Conservation (phyloP, 2,329 filamentous ascomycete genomes). For the Scopulariopsis brevicaulis region DNA sequence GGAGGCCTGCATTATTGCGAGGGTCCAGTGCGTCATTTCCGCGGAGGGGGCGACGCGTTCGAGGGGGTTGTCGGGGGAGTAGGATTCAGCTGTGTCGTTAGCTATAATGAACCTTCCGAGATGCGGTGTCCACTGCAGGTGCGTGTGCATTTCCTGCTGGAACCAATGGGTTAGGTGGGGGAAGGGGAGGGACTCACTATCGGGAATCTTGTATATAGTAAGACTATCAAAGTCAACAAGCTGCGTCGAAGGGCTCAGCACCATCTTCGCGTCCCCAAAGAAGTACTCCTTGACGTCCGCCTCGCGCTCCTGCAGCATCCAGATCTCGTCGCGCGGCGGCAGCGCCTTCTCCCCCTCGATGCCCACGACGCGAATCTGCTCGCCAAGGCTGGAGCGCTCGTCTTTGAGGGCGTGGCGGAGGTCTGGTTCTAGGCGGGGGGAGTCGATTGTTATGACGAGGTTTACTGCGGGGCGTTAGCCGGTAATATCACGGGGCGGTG, state of each 20-base stretch:
- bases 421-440: conserved; percentile 63
- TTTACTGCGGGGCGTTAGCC: conserved; percentile 43
- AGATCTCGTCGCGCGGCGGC: conserved; percentile 61
- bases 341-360: conserved; percentile 81
- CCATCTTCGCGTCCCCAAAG: conserved; percentile 69
- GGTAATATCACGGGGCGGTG: not conserved
- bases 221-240: conserved; percentile 68
- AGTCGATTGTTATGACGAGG: conserved; percentile 71
- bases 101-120: not conserved
- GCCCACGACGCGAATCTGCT: conserved; percentile 63
- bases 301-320: conserved; percentile 64
- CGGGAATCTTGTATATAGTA: conserved; percentile 58
- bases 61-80: conserved; percentile 23
- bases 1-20: conserved; percentile 75
- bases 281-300: conserved; percentile 85
- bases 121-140: too few relatives aligned
- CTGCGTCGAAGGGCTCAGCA: conserved; percentile 79
- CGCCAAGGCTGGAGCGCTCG: conserved; percentile 44
- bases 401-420: conserved; percentile 57
- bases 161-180: not conserved
- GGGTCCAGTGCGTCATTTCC: conserved; percentile 65
- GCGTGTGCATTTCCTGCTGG: too few relatives aligned
- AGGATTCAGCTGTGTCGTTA: not conserved
- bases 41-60: conserved; percentile 54
- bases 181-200: conserved; percentile 31